These are phyloP conservation scores for Ascochyta rabiei DNA, from an alignment of 2,329 filamentous ascomycete species.

Conservation along the genomic window DNA sequence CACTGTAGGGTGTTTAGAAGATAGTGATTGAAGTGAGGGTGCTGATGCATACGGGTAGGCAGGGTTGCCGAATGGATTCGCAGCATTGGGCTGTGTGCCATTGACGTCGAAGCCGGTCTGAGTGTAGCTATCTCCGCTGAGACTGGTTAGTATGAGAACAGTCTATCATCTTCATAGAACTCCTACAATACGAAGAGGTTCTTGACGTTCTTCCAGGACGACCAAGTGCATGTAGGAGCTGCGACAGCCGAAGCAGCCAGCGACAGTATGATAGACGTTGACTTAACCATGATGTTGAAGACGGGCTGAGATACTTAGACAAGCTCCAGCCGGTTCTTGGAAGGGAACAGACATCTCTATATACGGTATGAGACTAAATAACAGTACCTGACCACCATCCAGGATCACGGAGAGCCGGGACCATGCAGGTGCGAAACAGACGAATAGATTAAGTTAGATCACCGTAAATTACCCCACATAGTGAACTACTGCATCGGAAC, in stretches of 20 bases:
- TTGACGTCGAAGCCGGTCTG: constrained; percentile 64
- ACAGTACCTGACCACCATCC: constrained; percentile 17
- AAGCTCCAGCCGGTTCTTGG: background rate
- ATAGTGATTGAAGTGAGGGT: background rate
- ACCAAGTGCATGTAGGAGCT: constrained; percentile 35
- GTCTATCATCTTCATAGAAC: no score
- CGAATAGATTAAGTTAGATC: constrained; percentile 37
- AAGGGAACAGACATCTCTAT: constrained; percentile 9
- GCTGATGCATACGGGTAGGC: constrained; percentile 50
- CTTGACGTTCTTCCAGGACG: constrained; percentile 42
- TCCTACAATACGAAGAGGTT: constrained; percentile 44
- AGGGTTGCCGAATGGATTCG: constrained; percentile 68
- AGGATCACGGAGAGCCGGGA: constrained; percentile 21
- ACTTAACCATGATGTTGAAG: constrained; percentile 29
- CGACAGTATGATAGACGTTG: constrained; percentile 27
- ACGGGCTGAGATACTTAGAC: background rate
- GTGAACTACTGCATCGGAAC: constrained; percentile 11
- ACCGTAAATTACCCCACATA: constrained; percentile 27
- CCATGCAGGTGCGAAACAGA: constrained; percentile 27
- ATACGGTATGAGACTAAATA: constrained; percentile 13
- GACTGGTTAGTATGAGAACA: constrained; percentile 1
- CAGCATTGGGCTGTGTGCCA: constrained; percentile 57
- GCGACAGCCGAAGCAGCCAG: constrained; percentile 30
- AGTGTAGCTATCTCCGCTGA: constrained; percentile 65
- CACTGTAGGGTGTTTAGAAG: constrained; percentile 22